A percentile compares a stretch with the other conserved stretches of the same genome.
Evolutionary conservation across 495 filamentous ascomycete species (phyloP).

Genomic region (Rhypophila decipiens): DNA sequence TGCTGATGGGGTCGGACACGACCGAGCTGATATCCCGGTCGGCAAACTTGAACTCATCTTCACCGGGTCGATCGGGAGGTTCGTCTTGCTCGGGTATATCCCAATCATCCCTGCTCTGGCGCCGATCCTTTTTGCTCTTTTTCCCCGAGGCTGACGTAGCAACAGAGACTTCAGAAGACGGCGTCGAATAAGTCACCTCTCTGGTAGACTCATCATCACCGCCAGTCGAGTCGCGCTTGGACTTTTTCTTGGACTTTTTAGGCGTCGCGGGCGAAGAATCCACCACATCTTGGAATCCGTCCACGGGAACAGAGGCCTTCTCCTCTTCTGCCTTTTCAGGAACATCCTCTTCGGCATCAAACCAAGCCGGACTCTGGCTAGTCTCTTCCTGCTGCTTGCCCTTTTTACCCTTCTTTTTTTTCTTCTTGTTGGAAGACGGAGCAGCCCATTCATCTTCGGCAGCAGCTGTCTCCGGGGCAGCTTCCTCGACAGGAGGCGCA

Average conservation of each 20-base stretch:
- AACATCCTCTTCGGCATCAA: slow-evolving; percentile 11
- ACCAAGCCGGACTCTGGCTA: slow-evolving; percentile 18
- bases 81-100: slow-evolving; percentile 24
- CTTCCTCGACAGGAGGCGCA: slow-evolving; percentile 9
- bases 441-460: slow-evolving; percentile 9
- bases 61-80: slow-evolving; percentile 26
- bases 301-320: neutral
- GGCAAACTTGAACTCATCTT: slow-evolving; percentile 16
- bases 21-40: slow-evolving; percentile 38
- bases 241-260: slow-evolving; percentile 23
- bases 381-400: neutral
- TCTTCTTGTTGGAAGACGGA: slow-evolving; percentile 19
- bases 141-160: slow-evolving; percentile 18
- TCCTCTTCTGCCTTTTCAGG: neutral
- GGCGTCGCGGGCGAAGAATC: slow-evolving; percentile 12
- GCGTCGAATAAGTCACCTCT: slow-evolving; percentile 21
- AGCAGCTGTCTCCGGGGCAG: neutral
- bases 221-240: slow-evolving; percentile 18
- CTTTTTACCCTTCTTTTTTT: slow-evolving; percentile 25
- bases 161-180: slow-evolving; percentile 23
- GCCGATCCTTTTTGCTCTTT: slow-evolving; percentile 19
- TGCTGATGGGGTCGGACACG: slow-evolving; percentile 31
- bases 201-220: slow-evolving; percentile 18
- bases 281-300: slow-evolving; percentile 4
- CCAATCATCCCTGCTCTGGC: slow-evolving; percentile 25